Evolutionary conservation across 108 stramenopile species (phyloP).

Genomic region (Schizochytrium sp.): DNA sequence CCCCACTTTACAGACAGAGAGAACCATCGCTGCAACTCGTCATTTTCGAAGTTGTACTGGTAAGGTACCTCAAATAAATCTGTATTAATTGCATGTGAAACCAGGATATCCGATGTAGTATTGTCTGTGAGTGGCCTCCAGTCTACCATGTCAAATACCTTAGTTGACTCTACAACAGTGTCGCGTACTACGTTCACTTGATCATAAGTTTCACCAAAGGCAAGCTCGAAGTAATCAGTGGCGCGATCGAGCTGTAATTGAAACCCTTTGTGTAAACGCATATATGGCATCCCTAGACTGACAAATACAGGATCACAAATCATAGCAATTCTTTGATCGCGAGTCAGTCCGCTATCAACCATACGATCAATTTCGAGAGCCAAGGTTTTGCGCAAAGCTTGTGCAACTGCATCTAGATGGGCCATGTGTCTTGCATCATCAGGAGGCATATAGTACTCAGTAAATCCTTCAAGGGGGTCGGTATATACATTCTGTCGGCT

Average conservation of each 20-base stretch:
- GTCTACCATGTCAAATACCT: background rate
- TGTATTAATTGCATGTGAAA: background rate
- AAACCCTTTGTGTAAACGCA: background rate
- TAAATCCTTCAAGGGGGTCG: background rate
- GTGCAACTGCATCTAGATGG: background rate
- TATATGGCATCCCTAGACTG: background rate
- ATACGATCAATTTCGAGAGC: background rate
- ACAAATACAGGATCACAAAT: constrained; percentile 16
- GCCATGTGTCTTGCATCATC: background rate
- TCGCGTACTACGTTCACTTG: background rate
- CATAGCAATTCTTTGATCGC: background rate
- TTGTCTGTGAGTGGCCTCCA: constrained; percentile 1
- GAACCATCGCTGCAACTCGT: constrained; percentile 1
- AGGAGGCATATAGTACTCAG: background rate
- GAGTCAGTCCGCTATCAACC: background rate
- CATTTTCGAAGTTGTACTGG: background rate
- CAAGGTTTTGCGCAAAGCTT: background rate
- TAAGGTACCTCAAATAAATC: background rate
- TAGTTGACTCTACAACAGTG: background rate
- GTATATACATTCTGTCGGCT: background rate
- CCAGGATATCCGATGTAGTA: background rate
- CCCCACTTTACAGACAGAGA: constrained; percentile 1
- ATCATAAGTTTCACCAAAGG: background rate
- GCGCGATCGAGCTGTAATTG: background rate
- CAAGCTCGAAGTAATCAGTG: background rate